Percentiles rank a stretch among this genome's conserved stretches.
Conservation (phyloP, 2,329 filamentous ascomycete species). For the Monilinia laxa region DNA sequence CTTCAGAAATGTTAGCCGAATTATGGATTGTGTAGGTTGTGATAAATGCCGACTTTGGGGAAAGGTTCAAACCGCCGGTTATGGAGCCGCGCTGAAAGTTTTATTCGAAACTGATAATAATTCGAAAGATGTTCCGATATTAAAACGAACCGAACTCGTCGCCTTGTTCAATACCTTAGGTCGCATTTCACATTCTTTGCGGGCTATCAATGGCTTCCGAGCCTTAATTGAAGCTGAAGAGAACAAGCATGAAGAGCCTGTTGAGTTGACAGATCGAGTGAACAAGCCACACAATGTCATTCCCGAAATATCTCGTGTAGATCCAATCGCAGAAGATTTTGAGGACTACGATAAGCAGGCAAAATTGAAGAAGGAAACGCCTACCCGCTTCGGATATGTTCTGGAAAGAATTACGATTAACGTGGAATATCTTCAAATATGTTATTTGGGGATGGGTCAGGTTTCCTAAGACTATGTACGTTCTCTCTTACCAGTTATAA, state of each 20-base stretch:
- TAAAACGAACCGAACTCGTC: constrained; percentile 89
- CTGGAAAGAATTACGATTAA: constrained; percentile 60
- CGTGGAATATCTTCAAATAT: constrained; percentile 62
- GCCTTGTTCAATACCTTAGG: constrained; percentile 93
- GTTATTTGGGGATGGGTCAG: constrained; percentile 69
- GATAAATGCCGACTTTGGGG: constrained; percentile 99
- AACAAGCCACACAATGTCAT: constrained; percentile 47
- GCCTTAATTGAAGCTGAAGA: constrained; percentile 48
- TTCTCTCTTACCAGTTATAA: neutral
- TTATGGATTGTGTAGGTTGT: constrained; percentile 99
- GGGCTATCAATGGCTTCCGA: constrained; percentile 71
- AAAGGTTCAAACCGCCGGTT: constrained; percentile 92
- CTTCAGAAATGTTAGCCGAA: constrained; percentile 91
- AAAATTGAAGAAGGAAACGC: constrained; percentile 35
- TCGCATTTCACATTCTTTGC: constrained; percentile 77
- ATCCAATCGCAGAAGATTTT: constrained; percentile 45
- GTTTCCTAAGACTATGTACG: constrained; percentile 70
- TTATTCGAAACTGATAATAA: constrained; percentile 83
- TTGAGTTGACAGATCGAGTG: constrained; percentile 35
- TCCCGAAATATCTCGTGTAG: constrained; percentile 31
- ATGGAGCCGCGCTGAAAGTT: constrained; percentile 91
- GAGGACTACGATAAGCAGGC: constrained; percentile 42
- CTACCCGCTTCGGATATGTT: constrained; percentile 57
- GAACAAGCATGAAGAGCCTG: constrained; percentile 34
- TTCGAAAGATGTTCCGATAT: constrained; percentile 61